Evolutionary conservation across 163 green algal genomes (phyloP), one percentile per base, ranked within the genome.

Genomic region (Scenedesmus sp.): DNA sequence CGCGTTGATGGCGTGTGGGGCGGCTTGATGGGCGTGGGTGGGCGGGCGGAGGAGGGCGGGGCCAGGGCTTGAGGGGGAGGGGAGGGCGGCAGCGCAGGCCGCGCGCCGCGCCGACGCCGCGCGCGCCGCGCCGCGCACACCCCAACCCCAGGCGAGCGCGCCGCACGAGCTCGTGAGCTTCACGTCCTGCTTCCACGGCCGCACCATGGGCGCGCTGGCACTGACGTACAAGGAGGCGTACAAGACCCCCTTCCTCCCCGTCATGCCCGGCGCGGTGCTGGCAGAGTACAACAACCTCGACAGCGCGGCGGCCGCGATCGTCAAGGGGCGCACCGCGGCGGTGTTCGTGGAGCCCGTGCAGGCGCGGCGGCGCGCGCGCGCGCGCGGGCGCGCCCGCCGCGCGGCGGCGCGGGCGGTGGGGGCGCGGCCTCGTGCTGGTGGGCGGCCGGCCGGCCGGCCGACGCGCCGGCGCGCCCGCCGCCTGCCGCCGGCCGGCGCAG

Each of bases 271-370:
- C 31, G 86, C 85, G 44, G 71, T 78, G 50, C 85, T 96, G 80
- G 91, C 92, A 22, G 88, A 85, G n/a, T 99, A 97, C 84, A 92
- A 94, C 60, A 89, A 99, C 83, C 86, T 99, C 29, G 93, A 97
- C 9, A 85, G 83, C 6, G 93, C 91, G 18, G 74, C 70, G 54
- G 75, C 29, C 14, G 83, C 83, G n/a, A 95, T 97, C 63, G 63
- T 90, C 50, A 92, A 94, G 85, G 96, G 95, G 28, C 88, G 92
- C 64, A 98, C 93, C 0, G 89, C 87, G 2, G 95, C 89, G 0
- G 96, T 99, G 63, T 97, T 99, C 87, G 95, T 99, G 72, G 97
- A 99, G 88, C 96, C 96, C 4, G 87, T 99, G n/a, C 95, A 99
- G 84, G 93, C 83, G 63, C 24, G 56, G 9, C 15, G 60, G 6